phyloP scores from a whole-genome alignment of 345 rosid genomes.

The Eucalyptus fibrosa region DNA sequence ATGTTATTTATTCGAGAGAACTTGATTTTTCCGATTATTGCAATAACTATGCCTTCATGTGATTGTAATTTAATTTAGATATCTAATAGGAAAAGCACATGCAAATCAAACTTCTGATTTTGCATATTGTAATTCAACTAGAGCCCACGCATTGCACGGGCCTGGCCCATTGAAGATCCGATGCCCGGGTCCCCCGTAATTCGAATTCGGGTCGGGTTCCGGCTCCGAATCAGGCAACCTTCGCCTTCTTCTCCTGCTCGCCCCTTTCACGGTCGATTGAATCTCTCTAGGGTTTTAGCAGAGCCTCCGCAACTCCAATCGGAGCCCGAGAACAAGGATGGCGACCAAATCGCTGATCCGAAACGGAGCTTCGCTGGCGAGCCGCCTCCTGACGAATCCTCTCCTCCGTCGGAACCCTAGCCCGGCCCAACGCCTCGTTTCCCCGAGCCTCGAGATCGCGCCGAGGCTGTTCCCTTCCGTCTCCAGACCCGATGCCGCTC shows the following conservation, averaged over 20 bases:
- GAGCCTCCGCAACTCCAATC: background rate
- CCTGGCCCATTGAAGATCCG: background rate
- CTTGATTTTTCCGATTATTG: background rate
- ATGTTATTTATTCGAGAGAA: background rate
- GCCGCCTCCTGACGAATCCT: constrained; percentile 31
- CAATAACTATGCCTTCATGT: background rate
- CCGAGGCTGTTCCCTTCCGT: constrained; percentile 55
- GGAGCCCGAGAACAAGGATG: constrained; percentile 11
- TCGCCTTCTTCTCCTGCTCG: background rate
- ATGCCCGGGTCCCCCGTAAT: too few relatives aligned
- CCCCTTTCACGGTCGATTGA: background rate
- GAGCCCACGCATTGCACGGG: background rate
- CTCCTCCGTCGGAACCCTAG: constrained; percentile 13
- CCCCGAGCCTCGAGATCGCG: constrained; percentile 15
- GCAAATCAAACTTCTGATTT: background rate
- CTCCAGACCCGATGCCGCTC: constrained; percentile 22
- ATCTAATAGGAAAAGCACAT: background rate
- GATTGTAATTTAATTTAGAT: background rate
- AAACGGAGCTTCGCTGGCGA: constrained; percentile 52
- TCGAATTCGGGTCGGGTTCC: background rate
- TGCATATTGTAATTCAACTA: background rate
- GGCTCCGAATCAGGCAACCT: background rate
- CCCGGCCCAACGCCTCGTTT: constrained; percentile 3
- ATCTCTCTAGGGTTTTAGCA: background rate
- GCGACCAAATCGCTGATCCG: constrained; percentile 60